Evolutionary conservation across 1,139 yeast genomes (phyloP), one percentile per base, ranked within the genome.

Genomic region (Lodderomyces theae): DNA sequence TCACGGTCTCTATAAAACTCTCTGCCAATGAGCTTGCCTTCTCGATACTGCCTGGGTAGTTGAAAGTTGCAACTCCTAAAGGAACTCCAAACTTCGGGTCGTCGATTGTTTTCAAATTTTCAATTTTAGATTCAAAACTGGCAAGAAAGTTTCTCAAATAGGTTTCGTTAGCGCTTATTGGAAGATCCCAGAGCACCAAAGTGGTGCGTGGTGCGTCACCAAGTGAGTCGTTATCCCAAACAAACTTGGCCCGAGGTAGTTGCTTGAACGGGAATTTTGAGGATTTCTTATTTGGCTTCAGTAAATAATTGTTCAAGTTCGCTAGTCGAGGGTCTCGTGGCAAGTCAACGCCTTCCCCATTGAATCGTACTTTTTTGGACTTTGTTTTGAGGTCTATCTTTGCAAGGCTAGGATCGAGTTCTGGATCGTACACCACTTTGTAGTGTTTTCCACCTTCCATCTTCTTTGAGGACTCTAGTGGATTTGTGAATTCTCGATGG

Each of bases 81-180:
- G 95, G 92, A 17, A 84, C 86, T 2, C 90, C 96, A 40, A 86
- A 81, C 15, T 72, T 69, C 1, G 94, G 88, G 54, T 90, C 95
- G 46, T 75, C 77, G 16, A 82, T 67, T 45, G 81, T 72, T 46
- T 78, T 79, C 42, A 86, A 66, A 33, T 77, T 80, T 45, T 61
- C 64, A 30, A 70, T 63, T n/a, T 12, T 12, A 3, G 72, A 56
- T 2, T 96, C 96, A 60, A 71, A 85, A 28, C 74, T 64, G 34
- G 70, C 69, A 46, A 88, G 57, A 47, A 57, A 80, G 46, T 82
- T 82, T 59, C 44, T 81, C 53, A 51, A 73, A 62, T 50, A 71
- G 15, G 50, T 69, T 62, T 52, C 82, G 60, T 50, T 82, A 57
- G 48, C 76, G 51, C 55, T 74, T 47, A 47, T 76, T 61, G 63